Base-by-base conservation (phyloP, 345 rosid species). In the Pistacia vera region DNA sequence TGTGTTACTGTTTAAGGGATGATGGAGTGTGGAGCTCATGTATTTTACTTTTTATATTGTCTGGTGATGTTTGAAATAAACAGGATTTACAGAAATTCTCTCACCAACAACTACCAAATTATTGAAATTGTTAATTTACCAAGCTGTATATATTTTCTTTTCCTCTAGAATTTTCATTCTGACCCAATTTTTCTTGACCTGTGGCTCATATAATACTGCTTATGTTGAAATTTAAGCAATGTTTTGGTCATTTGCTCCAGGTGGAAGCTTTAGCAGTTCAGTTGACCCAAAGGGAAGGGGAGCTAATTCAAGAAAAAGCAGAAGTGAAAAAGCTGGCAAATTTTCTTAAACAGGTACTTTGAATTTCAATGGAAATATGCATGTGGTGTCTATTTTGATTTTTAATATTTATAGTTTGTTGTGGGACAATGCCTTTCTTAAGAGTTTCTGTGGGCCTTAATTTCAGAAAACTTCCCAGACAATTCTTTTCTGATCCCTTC, bases 191-290 rank as follows among this genome's bases (percentile, higher is more conserved):
- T 2, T 36, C 46, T 57, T 35, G 62, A 12, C 13, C 70, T 12
- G 64, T 67, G 66, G 73, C 72, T 77, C 20, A 30, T 82, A 25
- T 58, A 17, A 20, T 66, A 11, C 67, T 36, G 57, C 30, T 56
- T 54, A 2, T 18, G 44, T 28, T n/a, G 18, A 66, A 28, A 73
- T 74, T 63, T 5, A 70, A 70, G 36, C 63, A 55, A 77, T 14
- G 35, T 60, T 82, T 13, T 85, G 65, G 65, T 74, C 63, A 30
- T 71, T 77, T 86, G 58, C 80, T 79, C 70, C 83, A 97, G 99
- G 99, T 97, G 60, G 99, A 94, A 84, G 97, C 97, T 77, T 82
- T 97, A 75, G 98, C 98, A 52, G 94, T 97, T 82, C 97, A 97
- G 77, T 84, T 97, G 82, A 91, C 97, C 76, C 90, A 92, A 82